Base-by-base conservation (phyloP, 768 basidiomycete species). In the Auricularia sp. region DNA sequence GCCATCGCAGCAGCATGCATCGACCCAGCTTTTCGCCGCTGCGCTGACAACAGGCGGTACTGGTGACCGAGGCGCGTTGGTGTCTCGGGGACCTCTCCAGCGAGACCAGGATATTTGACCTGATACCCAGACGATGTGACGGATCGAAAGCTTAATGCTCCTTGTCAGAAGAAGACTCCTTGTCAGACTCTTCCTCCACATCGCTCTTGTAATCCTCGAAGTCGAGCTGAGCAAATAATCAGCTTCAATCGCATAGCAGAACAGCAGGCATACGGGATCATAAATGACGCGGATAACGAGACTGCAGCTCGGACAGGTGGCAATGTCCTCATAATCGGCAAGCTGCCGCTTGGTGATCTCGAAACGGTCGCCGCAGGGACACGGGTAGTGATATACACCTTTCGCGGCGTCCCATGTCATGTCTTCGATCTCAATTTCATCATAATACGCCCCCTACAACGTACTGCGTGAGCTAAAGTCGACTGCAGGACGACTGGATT, bases 381-480 rank as follows among this genome's bases (percentile, higher is more conserved):
- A 99, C 0, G 95, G 96, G 74, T 95, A 97, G 79, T 98, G 95
- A 72, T 87, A 98, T 3, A 98, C 89, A 51, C 81, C 73, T 72
- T 88, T 90, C 64, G 81, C 84, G 29, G 81, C 80, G 74, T 96
- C 94, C 92, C 92, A 97, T 16, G 78, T 83, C 88, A 97, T 95
- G 71, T 97, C 95, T 73, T 98, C 96, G 63, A 98, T 97, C 74
- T 98, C 94, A 34, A 98, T 86, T 76, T 97, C 95, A 79, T 98
- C 94, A 80, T 98, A 95, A 75, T 90, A 93, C 24, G 88, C 87
- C 16, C 86, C 89, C 90, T 51, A 21, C 47, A 18, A 21, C 47
- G 6, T 16, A 11, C 47, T 6, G 11, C 21, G 2, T 16, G 6
- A 51, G 21, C 18, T 6, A 18, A 29, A 29, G 29, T 29, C 29